Conservation (phyloP, 2,329 filamentous ascomycete species). For the Alternaria brassicicola region DNA sequence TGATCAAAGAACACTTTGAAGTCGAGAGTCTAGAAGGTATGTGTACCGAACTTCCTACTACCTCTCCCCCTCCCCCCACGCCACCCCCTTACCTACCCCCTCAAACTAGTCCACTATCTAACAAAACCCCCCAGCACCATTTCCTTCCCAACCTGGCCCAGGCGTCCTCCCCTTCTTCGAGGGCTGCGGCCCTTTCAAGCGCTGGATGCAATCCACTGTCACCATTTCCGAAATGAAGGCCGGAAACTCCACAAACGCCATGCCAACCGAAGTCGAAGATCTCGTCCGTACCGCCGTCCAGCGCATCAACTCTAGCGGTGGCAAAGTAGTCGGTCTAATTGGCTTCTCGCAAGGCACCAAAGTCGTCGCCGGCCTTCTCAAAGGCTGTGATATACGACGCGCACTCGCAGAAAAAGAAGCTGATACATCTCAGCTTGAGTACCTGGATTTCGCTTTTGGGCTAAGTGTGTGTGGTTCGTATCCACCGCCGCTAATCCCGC, state of each 20-base stretch:
- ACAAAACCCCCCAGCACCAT: constrained; percentile 31
- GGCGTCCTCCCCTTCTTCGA: constrained; percentile 49
- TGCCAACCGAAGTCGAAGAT: constrained; percentile 30
- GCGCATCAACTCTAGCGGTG: constrained; percentile 19
- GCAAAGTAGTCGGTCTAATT: constrained; percentile 37
- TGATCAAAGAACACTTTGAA: constrained; percentile 33
- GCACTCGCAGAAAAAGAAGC: constrained; percentile 12
- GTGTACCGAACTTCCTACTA: neutral
- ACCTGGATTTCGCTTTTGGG: constrained; percentile 28
- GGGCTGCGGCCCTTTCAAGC: constrained; percentile 45
- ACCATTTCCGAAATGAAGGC: constrained; percentile 23
- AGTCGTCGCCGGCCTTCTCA: constrained; percentile 42
- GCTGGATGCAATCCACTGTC: constrained; percentile 36
- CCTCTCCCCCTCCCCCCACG: neutral
- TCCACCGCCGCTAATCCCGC: constrained; percentile 39
- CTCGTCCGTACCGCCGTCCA: constrained; percentile 26
- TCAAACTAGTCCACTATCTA: neutral
- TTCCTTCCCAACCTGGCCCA: constrained; percentile 42
- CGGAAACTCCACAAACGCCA: constrained; percentile 14
- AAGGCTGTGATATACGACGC: constrained; percentile 26
- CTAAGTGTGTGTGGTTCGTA: constrained; percentile 36
- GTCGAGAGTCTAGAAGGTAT: constrained; percentile 36
- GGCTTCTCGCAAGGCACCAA: constrained; percentile 46
- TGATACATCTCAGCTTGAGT: constrained; percentile 2
- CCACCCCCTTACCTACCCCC: neutral